Evolutionary conservation across 768 basidiomycete genomes (phyloP).

Genomic region (Xanthoconium stramineum): DNA sequence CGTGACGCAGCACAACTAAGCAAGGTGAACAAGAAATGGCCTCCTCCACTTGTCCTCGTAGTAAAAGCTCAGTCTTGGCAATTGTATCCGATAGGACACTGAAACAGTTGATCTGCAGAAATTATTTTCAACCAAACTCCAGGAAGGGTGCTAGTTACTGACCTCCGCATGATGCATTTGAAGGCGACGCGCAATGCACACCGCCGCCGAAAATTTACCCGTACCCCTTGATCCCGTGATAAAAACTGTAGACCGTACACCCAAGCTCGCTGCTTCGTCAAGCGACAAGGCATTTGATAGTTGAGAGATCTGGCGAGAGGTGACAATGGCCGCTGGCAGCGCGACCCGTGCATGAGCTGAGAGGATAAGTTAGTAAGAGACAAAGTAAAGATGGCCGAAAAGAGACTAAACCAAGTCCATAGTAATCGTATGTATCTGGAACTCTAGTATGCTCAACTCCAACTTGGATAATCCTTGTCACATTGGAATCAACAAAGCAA

Average conservation of each 20-base stretch:
- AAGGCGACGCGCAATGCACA: slow-evolving; percentile 52
- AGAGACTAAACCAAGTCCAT: slow-evolving; percentile 45
- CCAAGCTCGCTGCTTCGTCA: slow-evolving; percentile 53
- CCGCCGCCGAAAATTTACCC: slow-evolving; percentile 73
- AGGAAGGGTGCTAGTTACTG: background rate
- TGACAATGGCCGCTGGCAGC: slow-evolving; percentile 19
- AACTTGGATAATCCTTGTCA: slow-evolving; percentile 75
- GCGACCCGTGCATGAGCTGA: slow-evolving; percentile 20
- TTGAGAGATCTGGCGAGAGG: slow-evolving; percentile 49
- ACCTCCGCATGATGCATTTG: slow-evolving; percentile 85
- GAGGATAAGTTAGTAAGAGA: slow-evolving; percentile 5
- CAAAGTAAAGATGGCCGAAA: background rate
- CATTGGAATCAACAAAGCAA: slow-evolving; percentile 73
- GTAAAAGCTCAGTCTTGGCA: slow-evolving; percentile 65
- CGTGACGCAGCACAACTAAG: slow-evolving; percentile 72
- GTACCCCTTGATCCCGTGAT: slow-evolving; percentile 76
- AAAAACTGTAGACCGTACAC: slow-evolving; percentile 67
- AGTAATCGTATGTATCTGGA: slow-evolving; percentile 49
- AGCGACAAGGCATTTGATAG: slow-evolving; percentile 60
- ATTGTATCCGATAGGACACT: slow-evolving; percentile 77
- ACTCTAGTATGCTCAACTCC: slow-evolving; percentile 70
- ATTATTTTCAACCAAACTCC: background rate
- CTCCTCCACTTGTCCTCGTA: slow-evolving; percentile 73
- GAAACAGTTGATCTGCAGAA: slow-evolving; percentile 76
- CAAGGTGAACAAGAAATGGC: slow-evolving; percentile 81